Evolutionary conservation across 441 rosid species (phyloP), one percentile per base, ranked within the genome.

Genomic region (Gossypium trilobum): DNA sequence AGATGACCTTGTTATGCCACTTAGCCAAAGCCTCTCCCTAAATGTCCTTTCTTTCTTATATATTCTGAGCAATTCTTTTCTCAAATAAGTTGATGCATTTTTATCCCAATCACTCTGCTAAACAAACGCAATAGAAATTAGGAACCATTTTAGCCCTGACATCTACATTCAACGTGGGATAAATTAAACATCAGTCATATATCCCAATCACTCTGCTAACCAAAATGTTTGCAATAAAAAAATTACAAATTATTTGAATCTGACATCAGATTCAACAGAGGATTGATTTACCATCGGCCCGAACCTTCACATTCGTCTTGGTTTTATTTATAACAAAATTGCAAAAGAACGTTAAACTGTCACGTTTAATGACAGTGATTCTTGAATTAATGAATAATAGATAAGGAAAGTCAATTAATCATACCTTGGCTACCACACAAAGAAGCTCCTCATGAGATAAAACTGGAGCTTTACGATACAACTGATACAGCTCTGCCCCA

Each of bases 401-500:
- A 56, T 55, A 55, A 31, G 56, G 27, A 69, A 69, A 74, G 79
- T 82, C 42, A 7, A 36, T 36, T 7, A 7, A 36, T 36, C 31
- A 60, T 55, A 87, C 92, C 92, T 90, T 89, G 71, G 97, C 95
- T 57, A 88, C 91, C 68, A 91, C 99, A 71, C 89, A 95, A 60
- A 95, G 97, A 82, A 95, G 99, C 88, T 95, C 97, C 80, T 95
- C 99, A 54, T 95, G 97, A 81, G 97, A 90, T 79, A 95, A 83
- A 73, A 95, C 92, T 72, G 97, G 86, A 71, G 94, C 81, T 83
- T 92, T 95, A 59, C 78, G 97, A 85, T 92, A 95, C 59, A 65
- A 78, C 78, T 86, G 88, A 87, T 95, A 95, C 56, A 89, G 88
- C 81, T 91, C 88, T 4, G 96, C 89, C 65, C 94, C 90, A 76